Evolutionary conservation across 345 rosid genomes (phyloP).

Genomic region (Raphanus sativus): DNA sequence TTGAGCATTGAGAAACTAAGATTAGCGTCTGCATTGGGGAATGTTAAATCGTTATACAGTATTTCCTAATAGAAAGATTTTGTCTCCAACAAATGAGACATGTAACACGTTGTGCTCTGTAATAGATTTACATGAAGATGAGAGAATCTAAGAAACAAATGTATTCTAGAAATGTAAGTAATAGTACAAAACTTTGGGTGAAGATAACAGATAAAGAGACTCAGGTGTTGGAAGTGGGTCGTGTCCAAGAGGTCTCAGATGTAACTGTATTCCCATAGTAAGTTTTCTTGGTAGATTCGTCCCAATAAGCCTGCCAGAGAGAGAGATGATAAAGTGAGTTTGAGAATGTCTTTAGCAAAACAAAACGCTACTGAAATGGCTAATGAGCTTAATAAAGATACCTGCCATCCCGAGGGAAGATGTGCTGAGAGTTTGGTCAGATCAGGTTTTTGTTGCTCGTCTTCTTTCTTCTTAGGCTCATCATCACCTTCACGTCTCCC

Average conservation of each 20-base stretch:
- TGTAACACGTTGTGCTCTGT: constrained; percentile 9
- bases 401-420: constrained; percentile 94
- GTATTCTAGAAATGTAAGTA: background rate
- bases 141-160: constrained; percentile 2
- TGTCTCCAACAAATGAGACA: background rate
- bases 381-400: constrained; percentile 1
- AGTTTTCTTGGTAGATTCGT: constrained; percentile 34
- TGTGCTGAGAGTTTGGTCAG: constrained; percentile 50
- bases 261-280: constrained; percentile 40
- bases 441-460: constrained; percentile 47
- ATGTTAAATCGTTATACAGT: too few species aligned
- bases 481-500: constrained; percentile 52
- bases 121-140: constrained; percentile 11
- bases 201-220: background rate
- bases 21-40: background rate
- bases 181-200: background rate
- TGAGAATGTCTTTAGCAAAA: constrained; percentile 12
- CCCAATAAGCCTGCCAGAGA: constrained; percentile 42
- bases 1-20: background rate
- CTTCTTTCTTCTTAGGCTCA: constrained; percentile 40
- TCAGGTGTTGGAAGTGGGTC: constrained; percentile 23
- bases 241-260: constrained; percentile 42
- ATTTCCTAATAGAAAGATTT: background rate
- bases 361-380: constrained; percentile 1
- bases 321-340: constrained; percentile 1